A percentile compares a stretch with the other conserved stretches of the same genome.
These are phyloP conservation scores for Candida tetrigidarum DNA, from an alignment of 1,139 yeast species.

Conservation along the genomic window DNA sequence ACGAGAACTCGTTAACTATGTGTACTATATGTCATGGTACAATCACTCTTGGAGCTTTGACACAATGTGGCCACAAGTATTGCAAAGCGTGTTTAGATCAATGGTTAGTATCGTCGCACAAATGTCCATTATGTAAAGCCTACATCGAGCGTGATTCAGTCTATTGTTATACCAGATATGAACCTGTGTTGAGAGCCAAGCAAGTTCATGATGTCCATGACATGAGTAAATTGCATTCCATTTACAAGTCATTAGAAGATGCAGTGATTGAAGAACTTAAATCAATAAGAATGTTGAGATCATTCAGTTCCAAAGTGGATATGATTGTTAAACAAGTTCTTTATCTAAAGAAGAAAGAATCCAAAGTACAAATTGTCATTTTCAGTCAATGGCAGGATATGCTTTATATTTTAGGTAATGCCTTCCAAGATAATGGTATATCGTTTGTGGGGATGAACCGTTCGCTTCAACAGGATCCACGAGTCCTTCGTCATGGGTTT, in stretches of 20 bases:
- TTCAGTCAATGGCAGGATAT: constrained; percentile 90
- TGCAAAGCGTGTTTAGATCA: constrained; percentile 75
- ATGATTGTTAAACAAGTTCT: constrained; percentile 74
- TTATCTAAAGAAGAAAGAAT: constrained; percentile 61
- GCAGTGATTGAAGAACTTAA: constrained; percentile 49
- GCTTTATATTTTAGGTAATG: constrained; percentile 66
- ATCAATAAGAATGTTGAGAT: constrained; percentile 42
- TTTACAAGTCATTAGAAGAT: constrained; percentile 54
- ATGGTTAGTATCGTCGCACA: constrained; percentile 62
- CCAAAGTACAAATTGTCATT: constrained; percentile 75
- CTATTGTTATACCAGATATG: constrained; percentile 60
- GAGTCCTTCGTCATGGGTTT: constrained; percentile 4
- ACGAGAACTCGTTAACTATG: constrained; percentile 32
- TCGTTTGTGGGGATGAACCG: constrained; percentile 49
- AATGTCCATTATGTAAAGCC: constrained; percentile 83
- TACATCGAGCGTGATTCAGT: constrained; percentile 47
- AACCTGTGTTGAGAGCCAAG: constrained; percentile 52
- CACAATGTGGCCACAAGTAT: constrained; percentile 90
- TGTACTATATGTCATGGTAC: constrained; percentile 80
- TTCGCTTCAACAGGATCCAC: constrained; percentile 33
- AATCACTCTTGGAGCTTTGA: constrained; percentile 75
- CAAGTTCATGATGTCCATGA: constrained; percentile 32
- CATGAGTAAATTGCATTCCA: constrained; percentile 40
- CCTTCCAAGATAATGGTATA: constrained; percentile 64
- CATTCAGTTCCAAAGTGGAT: constrained; percentile 86